Evolutionary conservation across 441 rosid genomes (phyloP), one percentile per base, ranked within the genome.

Genomic region (Breynia disticha): DNA sequence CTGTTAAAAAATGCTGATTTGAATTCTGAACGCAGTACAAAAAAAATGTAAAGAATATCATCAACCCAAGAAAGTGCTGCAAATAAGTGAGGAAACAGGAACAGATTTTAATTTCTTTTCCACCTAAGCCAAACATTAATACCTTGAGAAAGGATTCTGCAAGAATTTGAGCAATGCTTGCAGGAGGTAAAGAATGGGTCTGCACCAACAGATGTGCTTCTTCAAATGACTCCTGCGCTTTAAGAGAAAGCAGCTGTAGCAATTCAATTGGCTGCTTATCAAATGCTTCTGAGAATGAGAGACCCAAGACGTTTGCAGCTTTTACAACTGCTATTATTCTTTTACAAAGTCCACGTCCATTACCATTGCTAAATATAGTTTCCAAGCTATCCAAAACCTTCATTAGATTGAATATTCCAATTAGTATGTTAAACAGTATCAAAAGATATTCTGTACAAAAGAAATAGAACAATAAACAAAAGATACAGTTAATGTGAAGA

Each of bases 101-200:
- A 41, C 44, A 1, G n/a, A 37, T 11, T 41, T 41, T 3, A 41
- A 41, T 41, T 11, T 28, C 35, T 28, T 9, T 28, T 28, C 13
- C 44, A 41, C 44, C 2, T 11, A 19, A 17, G 11, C 24, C 17
- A 53, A 41, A 48, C 24, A 59, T 46, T 22, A 64, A 44, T 60
- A 94, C 99, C 91, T 94, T 94, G 44, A 94, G 62, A 73, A 94
- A 94, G 55, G 97, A 90, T 72, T 90, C 97, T n/a, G 97, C 96
- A 59, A 94, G 96, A 75, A 94, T 90, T 68, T 83, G 95, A 56
- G 99, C 95, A 64, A 90, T 77, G 68, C 80, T 79, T 61, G 95
- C 76, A 72, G 95, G 87, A 13, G 91, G 78, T 87, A 94, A 79
- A 62, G 84, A 74, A 76, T 90, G 94, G 37, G 91, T 85, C 65